These are phyloP conservation scores for Phytophthora pinifolia DNA, from an alignment of 352 stramenopile genomes.

Conservation along the genomic window DNA sequence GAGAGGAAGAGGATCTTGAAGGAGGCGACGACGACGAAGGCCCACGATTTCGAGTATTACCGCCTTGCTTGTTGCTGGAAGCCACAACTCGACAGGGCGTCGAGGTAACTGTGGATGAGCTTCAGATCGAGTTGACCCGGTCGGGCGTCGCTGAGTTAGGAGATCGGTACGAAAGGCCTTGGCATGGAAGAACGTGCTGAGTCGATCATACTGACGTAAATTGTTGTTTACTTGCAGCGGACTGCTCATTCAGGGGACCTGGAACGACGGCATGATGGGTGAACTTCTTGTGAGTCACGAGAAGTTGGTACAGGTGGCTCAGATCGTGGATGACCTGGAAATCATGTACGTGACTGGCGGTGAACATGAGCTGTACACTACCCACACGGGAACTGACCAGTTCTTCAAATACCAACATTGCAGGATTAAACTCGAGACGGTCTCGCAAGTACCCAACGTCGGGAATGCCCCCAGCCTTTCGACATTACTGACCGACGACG, in stretches of 20 bases:
- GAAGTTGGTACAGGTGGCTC: constrained; percentile 45
- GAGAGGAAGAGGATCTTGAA: constrained; percentile 13
- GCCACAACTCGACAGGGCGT: constrained; percentile 65
- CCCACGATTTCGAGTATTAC: constrained; percentile 30
- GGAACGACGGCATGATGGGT: constrained; percentile 38
- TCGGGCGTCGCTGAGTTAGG: constrained; percentile 27
- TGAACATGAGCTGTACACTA: no score
- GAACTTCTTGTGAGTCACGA: constrained; percentile 34
- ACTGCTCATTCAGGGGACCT: constrained; percentile 47
- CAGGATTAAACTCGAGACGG: constrained; percentile 79
- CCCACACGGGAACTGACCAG: not conserved
- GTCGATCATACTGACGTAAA: not conserved
- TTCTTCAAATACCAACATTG: not conserved
- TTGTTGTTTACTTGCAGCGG: constrained; percentile 36
- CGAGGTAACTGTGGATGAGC: constrained; percentile 54
- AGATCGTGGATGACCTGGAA: constrained; percentile 66
- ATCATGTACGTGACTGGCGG: constrained; percentile 59
- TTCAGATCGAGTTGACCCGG: constrained; percentile 55
- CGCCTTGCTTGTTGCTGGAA: constrained; percentile 55
- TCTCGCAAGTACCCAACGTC: constrained; percentile 38
- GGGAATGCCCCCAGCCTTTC: constrained; percentile 77
- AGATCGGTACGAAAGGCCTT: constrained; percentile 40
- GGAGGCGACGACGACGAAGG: constrained; percentile 27
- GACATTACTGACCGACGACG: constrained; percentile 53
- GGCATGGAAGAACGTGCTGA: not conserved